Evolutionary conservation across 2,329 filamentous ascomycete species (phyloP).

Genomic region (Parafenestella ontariensis): DNA sequence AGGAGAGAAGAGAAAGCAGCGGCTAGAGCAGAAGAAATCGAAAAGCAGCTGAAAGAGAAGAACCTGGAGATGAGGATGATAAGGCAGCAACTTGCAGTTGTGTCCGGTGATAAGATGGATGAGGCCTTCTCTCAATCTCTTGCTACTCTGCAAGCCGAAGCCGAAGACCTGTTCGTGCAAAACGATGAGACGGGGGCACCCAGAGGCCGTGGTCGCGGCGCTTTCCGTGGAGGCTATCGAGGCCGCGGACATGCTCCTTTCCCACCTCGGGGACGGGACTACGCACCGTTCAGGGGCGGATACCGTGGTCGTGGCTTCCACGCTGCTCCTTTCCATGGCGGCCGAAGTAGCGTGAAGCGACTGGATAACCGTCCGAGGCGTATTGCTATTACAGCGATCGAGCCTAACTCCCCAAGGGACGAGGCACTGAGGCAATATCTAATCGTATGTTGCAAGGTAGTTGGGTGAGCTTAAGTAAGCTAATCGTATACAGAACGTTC

Average conservation of each 20-base stretch:
- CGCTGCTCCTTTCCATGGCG: conserved; percentile 34
- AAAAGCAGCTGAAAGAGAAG: conserved; percentile 68
- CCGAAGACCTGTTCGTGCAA: conserved; percentile 72
- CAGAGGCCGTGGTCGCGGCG: conserved; percentile 21
- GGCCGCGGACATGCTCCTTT: conserved; percentile 46
- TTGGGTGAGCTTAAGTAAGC: neutral
- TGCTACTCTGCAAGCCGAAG: conserved; percentile 51
- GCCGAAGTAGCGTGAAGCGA: conserved; percentile 62
- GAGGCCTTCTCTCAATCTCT: conserved; percentile 27
- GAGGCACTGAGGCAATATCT: conserved; percentile 76
- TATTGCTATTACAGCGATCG: conserved; percentile 68
- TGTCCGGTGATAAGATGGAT: conserved; percentile 29
- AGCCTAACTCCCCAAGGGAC: conserved; percentile 68
- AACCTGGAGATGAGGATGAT: conserved; percentile 70
- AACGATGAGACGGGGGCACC: conserved; percentile 36
- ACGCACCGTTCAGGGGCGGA: conserved; percentile 45
- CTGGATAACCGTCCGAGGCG: conserved; percentile 79
- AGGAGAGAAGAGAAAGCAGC: conserved; percentile 69
- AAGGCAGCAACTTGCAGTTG: conserved; percentile 67
- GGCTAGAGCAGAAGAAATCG: conserved; percentile 67
- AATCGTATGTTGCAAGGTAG: conserved; percentile 49
- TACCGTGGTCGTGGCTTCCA: conserved; percentile 52
- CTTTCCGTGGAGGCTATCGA: conserved; percentile 43
- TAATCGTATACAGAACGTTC: conserved; percentile 33
- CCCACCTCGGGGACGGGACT: conserved; percentile 15